Evolutionary conservation across 2,329 filamentous ascomycete species (phyloP), one percentile per base, ranked within the genome.

Genomic region (Dichotomopilus funicola): DNA sequence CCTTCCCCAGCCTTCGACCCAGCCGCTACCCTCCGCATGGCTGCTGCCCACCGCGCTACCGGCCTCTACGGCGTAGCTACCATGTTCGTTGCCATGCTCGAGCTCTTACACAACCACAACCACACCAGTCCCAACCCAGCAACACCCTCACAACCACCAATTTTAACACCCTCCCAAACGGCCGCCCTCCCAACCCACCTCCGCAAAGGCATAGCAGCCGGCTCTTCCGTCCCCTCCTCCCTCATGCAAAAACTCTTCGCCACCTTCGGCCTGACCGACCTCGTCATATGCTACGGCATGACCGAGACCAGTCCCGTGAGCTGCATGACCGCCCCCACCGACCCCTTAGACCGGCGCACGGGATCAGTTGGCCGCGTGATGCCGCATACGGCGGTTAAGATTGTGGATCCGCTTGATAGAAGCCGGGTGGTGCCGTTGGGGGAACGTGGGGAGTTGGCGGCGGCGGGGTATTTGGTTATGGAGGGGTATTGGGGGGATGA

Each of bases 211-310:
- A 96, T 97, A 63, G 91, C 88, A 9, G 90, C 92, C 0, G 94
- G 94, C 0, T 88, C 82, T 54, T 88, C 84, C n/a, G 86, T 97
- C 1, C 92, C 94, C 0, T 82, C 86, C 19, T 80, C 88, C 52
- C 76, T 96, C 34, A 95, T 95, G 89, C 78, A 79, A 13, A 83
- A 81, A 57, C 73, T 97, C 6, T 87, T 92, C 68, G 78, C 78
- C 31, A 78, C 75, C 1, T 76, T 97, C 7, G 94, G 94, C 49
- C 74, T 97, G 13, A 81, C 79, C 0, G 88, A 95, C 54, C 73
- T 97, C 27, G 92, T 91, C 0, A 96, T 96, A 61, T 96, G 91
- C 75, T 97, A 96, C 70, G 91, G 91, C 59, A 95, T 95, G 91
- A 96, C 91, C 1, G 91, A 96, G 72, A 96, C 91, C 1, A 80